Base-by-base conservation (phyloP, 805 yeast species). In the Metschnikowia lachancei region DNA sequence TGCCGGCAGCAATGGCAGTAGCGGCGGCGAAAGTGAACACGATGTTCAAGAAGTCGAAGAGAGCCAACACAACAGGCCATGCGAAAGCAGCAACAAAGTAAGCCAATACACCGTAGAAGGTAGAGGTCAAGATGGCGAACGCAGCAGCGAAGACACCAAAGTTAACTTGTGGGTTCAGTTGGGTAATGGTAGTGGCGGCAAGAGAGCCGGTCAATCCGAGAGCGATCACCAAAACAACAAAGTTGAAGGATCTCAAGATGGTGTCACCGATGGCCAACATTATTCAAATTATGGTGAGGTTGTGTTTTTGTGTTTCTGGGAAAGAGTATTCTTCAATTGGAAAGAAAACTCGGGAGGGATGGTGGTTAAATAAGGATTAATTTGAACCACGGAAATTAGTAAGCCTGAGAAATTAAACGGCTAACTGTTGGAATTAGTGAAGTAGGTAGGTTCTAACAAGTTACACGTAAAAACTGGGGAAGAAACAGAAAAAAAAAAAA, bases 1-100 rank as follows among this genome's bases (percentile, higher is more conserved):
- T 82, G 61, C 83, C 95, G 50, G 88, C 95, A 44, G 98, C 98
- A 64, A 94, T 75, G 43, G 96, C 96, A 49, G 95, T 82, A 61
- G 91, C 98, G 55, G 88, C 98, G 41, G 98, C 82, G 68, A 94
- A 88, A 47, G 96, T 83, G 83, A 94, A 94, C 58, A 91, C 86
- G 59, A 82, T 71, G 79, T 90, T 90, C 70, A 94, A 75, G 74
- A 89, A 84, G 76, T 94, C 99, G 63, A 88, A 73, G 46, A 73
- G 59, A 49, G 85, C 81, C 64, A 88, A 68, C 57, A 91, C 67
- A 42, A 87, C 67, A 57, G 98, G 98, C 85, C 95, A 87, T 36
- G 96, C 95, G 52, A 92, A 76, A 59, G 82, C 82, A 50, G 82
- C 80, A 56, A 88, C 61, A 59, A 94, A 82, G 74, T 78, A 81